Conservation (phyloP, 257 asterid genomes). For the Solanum chilense region DNA sequence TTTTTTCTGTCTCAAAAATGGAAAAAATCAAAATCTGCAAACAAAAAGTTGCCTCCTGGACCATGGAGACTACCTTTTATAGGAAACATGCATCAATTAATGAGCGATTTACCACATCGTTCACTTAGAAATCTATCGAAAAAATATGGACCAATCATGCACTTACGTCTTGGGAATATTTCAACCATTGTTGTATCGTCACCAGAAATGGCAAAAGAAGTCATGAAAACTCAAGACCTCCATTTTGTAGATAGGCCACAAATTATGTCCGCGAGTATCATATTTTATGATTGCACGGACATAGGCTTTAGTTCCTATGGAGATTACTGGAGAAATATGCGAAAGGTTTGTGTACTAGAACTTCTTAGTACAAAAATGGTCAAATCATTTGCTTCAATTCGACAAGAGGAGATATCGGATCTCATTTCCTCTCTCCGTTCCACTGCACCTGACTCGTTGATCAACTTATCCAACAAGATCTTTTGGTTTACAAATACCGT, state of each 20-base stretch:
- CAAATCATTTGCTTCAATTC: no score
- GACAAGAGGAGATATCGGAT: no score
- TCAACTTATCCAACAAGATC: no score
- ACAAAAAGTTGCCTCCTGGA: neutral
- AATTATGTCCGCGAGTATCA: neutral
- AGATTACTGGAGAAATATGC: no score
- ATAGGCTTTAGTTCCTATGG: neutral
- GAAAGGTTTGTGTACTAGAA: no score
- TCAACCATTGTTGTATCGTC: neutral
- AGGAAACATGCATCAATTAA: constrained; percentile 4
- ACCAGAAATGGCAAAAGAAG: neutral
- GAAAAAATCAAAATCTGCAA: neutral
- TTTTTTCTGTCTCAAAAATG: neutral
- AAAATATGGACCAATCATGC: neutral
- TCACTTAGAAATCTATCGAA: neutral
- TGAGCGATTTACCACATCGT: neutral
- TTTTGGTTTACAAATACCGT: no score
- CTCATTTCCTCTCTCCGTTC: no score
- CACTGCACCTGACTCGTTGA: no score
- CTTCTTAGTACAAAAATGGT: no score
- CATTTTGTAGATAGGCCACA: neutral
- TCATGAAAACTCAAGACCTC: neutral
- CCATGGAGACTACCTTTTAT: neutral
- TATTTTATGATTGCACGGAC: neutral
- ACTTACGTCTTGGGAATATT: neutral